phyloP scores from a whole-genome alignment of 768 basidiomycete species.

The Butyriboletus loyo region DNA sequence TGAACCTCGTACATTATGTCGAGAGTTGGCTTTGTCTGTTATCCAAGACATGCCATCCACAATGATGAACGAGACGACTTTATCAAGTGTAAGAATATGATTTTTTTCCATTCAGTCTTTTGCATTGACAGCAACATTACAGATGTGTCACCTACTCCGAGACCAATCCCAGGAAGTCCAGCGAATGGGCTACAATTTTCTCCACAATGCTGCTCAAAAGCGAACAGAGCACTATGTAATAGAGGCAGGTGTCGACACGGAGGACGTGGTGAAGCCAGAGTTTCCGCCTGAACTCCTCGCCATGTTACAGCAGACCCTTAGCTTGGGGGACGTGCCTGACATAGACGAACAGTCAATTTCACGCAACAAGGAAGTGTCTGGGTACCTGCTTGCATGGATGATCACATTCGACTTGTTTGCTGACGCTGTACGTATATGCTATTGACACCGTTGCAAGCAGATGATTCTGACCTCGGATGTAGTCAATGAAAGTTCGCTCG shows the following conservation, averaged over 20 bases:
- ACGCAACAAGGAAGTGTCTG: constrained; percentile 45
- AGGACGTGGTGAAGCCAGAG: constrained; percentile 47
- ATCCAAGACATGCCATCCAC: constrained; percentile 63
- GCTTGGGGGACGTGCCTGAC: constrained; percentile 38
- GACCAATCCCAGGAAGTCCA: constrained; percentile 67
- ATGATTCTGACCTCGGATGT: constrained; percentile 2
- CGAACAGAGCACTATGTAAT: constrained; percentile 83
- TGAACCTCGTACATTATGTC: constrained; percentile 61
- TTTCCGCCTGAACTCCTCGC: constrained; percentile 67
- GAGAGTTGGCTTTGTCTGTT: constrained; percentile 65
- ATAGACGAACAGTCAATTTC: constrained; percentile 37
- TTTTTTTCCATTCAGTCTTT: background rate
- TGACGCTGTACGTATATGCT: constrained; percentile 61
- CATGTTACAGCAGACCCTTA: constrained; percentile 52
- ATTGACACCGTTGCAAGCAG: too few relatives aligned
- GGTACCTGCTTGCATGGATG: constrained; percentile 86
- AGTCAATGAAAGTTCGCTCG: constrained; percentile 87
- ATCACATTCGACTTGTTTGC: constrained; percentile 80
- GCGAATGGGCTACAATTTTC: constrained; percentile 71
- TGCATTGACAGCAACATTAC: background rate
- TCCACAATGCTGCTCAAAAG: constrained; percentile 65
- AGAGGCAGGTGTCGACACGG: constrained; percentile 78
- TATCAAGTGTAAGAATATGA: constrained; percentile 53
- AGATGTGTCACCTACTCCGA: constrained; percentile 80
- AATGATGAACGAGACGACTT: constrained; percentile 58